Base-by-base conservation (phyloP, 495 filamentous ascomycete species). In the Penicillium herquei region DNA sequence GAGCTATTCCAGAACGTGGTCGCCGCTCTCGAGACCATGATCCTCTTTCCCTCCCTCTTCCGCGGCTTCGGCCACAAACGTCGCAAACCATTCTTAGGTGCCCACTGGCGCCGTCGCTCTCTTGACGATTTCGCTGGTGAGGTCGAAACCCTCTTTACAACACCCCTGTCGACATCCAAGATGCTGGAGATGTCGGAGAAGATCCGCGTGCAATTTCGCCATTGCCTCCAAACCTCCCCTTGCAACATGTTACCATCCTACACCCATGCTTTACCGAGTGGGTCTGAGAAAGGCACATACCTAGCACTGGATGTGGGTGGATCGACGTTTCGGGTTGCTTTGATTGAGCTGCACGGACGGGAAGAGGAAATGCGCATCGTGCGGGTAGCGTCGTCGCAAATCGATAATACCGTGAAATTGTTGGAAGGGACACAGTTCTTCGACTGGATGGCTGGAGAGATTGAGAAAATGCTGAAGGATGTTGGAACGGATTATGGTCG, bases 171-270 rank as follows among this genome's bases (percentile, higher is more conserved):
- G 11, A 64, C 66, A 42, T 64, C 52, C 48, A 76, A 71, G 52
- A 75, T 85, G 70, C 56, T 78, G 44, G 65, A 70, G 18, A 81
- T 87, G 72, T 86, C 85, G 1, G 72, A 71, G 54, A 74, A 75
- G 67, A 81, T 88, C 54, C 81, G 81, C 52, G 73, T 69, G n/a
- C 83, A 87, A 57, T 82, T 85, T 63, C 67, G 62, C 43, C 63
- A 75, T 42, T 81, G 79, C 51, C 69, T 87, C 8, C 70, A 80
- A 54, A 67, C 67, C 17, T 84, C 78, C 62, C 73, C 79, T 9
- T 76, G 78, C 53, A 82, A 79, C 69, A 88, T 87, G 85, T 73
- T 87, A 39, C 85, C 85, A 0, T 87, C 85, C 6, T 86, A 83
- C 70, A 85, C 80, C 54, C 77, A 85, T 60, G 79, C 77, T 0